Evolutionary conservation across 768 basidiomycete genomes (phyloP).

Genomic region (Mycena leptocephala): DNA sequence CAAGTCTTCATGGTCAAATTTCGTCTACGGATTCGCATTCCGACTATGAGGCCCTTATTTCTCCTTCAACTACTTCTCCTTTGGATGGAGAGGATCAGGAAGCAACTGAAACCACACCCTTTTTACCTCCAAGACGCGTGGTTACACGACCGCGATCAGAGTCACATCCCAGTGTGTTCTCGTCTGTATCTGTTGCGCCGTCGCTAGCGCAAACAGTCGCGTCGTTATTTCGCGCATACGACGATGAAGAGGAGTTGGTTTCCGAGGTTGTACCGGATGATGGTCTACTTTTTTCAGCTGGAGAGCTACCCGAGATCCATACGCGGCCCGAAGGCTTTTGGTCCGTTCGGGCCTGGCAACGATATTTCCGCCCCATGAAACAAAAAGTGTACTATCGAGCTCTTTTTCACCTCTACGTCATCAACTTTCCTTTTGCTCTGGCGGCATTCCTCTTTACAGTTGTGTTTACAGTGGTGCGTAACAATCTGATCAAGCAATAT

Average conservation of each 20-base stretch:
- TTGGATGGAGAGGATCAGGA: constrained; percentile 48
- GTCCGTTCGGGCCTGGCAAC: constrained; percentile 58
- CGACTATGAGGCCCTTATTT: constrained; percentile 49
- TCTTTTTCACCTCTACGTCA: constrained; percentile 76
- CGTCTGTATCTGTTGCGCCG: constrained; percentile 67
- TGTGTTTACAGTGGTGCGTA: constrained; percentile 83
- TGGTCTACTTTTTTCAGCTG: constrained; percentile 31
- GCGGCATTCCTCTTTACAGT: constrained; percentile 87
- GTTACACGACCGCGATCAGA: constrained; percentile 65
- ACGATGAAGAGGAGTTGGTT: constrained; percentile 50
- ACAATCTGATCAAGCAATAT: background rate
- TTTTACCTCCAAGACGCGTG: constrained; percentile 52
- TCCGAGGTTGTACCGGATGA: constrained; percentile 15
- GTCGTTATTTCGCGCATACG: constrained; percentile 76
- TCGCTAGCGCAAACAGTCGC: constrained; percentile 80
- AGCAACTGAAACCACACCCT: constrained; percentile 65
- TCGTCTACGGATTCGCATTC: constrained; percentile 54
- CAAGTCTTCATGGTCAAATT: constrained; percentile 45
- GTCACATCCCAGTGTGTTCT: constrained; percentile 72
- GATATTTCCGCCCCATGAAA: constrained; percentile 78
- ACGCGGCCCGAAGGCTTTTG: constrained; percentile 42
- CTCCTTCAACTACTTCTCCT: constrained; percentile 35
- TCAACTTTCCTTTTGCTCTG: constrained; percentile 88
- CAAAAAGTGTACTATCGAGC: constrained; percentile 74
- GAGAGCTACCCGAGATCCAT: constrained; percentile 28